Evolutionary conservation across 371 early-diverging fungal species (phyloP), one percentile per base, ranked within the genome.

Genomic region (Actinomortierella wolfii): DNA sequence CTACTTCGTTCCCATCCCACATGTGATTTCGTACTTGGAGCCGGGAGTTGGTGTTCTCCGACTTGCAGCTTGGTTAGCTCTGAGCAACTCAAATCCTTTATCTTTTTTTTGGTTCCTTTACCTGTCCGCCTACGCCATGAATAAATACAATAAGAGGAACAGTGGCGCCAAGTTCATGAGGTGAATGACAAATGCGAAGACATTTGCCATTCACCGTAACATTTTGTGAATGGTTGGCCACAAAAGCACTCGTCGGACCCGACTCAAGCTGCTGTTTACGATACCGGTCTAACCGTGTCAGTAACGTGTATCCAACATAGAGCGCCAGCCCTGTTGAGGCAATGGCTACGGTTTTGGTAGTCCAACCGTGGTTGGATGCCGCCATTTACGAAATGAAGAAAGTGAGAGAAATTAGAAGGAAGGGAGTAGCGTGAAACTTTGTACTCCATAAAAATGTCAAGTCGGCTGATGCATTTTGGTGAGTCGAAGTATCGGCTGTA

Each of bases 81-180:
- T n/a, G n/a, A n/a, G n/a, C n/a, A n/a, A n/a, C n/a, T n/a, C n/a
- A n/a, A n/a, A 59, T 26, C 15, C 18, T 40, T 25, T n/a, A 42
- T 53, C 51, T 24, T 54, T 41, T 48, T 51, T 69, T 54, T 51
- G 23, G 50, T 45, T 25, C 44, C 7, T 42, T 47, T 78, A 87
- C 88, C 79, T 89, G 90, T 42, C 86, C 89, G 23, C 90, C 90
- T 28, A 90, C 65, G 13, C 90, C 90, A 61, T 90, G 90, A 47
- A 90, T 85, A 68, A 90, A 88, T 7, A 89, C 83, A 26, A 90
- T 61, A 14, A 87, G 58, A 13, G 91, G 91, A 20, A 88, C 85
- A 67, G 81, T 81, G 40, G 83, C 83, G 2, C 88, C 89, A 11
- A 89, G 70, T 51, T 81, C 85, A 68, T 89, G 89, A 55, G 86